Evolutionary conservation across 116 monocot genomes (phyloP), one percentile per base, ranked within the genome.

Genomic region (Posidonia oceanica): DNA sequence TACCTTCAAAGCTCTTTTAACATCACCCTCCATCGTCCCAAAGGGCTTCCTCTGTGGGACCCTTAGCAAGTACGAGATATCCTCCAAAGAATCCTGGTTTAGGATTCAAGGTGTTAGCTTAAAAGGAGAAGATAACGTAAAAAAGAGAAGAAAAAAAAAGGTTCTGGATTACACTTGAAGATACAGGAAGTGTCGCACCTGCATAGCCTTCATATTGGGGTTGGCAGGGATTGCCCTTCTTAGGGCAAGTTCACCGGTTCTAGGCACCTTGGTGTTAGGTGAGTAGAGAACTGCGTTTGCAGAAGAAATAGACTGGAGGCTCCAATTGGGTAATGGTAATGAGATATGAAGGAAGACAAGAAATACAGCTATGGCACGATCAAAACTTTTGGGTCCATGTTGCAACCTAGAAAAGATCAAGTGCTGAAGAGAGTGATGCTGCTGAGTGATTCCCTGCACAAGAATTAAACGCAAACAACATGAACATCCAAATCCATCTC

Each of bases 21-120:
- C 94, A 80, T 90, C 84, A 55, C 74, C 72, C 72, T 94, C 90
- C 94, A 94, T 94, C 36, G 94, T 81, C 51, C 80, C 85, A 72
- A 77, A 94, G 71, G 94, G 94, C 73, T 94, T 94, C 62, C 88
- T 83, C 71, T 94, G 90, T 7, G 94, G 94, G 73, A 94, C 88
- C 63, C 94, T 80, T 71, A 94, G 54, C 73, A 89, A 76, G 73
- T 94, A 89, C 0, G 90, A 94, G 23, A 94, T 94, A 67, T 86
- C 88, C 77, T 93, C 93, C 68, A 93, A 71, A 66, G 93, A 86
- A 14, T 88, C 83, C 92, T 92, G 66, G 41, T 22, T 55, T 36
- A 39, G 0, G 58, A 58, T 21, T n/a, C 58, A 58, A 17, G 17
- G 14, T 38, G 38, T 14, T 36, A 63, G 36, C 5, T 63, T 3